A percentile compares a stretch with the other conserved stretches of the same genome.
Evolutionary conservation across 257 asterid genomes (phyloP).

Genomic region (Nyctanthes arbortristis): DNA sequence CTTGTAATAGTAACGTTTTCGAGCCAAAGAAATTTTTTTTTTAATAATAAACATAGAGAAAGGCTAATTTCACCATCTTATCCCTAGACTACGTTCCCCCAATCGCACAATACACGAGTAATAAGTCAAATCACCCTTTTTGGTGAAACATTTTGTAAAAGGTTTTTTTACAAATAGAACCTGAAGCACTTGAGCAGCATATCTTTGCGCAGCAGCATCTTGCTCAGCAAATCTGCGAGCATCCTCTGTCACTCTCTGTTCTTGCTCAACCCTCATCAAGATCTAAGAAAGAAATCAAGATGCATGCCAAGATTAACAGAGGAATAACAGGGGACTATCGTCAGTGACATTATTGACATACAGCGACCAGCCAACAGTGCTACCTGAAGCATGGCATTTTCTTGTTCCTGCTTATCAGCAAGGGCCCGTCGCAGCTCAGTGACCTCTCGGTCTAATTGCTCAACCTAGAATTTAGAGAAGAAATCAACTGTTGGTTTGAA

Average conservation of each 20-base stretch:
- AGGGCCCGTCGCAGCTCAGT: conserved; percentile 70
- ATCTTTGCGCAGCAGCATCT: conserved; percentile 96
- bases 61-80: too few species aligned
- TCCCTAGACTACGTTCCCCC: too few species aligned
- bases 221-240: conserved; percentile 97
- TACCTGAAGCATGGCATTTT: conserved; percentile 96
- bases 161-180: too few species aligned
- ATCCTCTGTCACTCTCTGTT: conserved; percentile 96
- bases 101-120: too few species aligned
- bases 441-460: conserved; percentile 78
- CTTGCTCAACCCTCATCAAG: conserved; percentile 96
- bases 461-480: conserved; percentile 59
- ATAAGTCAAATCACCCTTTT: too few species aligned
- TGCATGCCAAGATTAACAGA: not conserved
- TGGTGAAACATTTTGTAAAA: too few species aligned
- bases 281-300: conserved; percentile 44
- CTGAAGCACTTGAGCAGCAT: conserved; percentile 90
- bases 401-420: conserved; percentile 95
- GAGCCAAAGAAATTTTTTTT: not conserved
- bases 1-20: not conserved
- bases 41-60: too few species aligned
- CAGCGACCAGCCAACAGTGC: conserved; percentile 15
- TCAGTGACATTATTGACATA: not conserved
- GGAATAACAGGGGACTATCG: not conserved
- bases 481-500: conserved; percentile 23